phyloP scores from a whole-genome alignment of 352 stramenopile species.

The Pythium guiyangense region DNA sequence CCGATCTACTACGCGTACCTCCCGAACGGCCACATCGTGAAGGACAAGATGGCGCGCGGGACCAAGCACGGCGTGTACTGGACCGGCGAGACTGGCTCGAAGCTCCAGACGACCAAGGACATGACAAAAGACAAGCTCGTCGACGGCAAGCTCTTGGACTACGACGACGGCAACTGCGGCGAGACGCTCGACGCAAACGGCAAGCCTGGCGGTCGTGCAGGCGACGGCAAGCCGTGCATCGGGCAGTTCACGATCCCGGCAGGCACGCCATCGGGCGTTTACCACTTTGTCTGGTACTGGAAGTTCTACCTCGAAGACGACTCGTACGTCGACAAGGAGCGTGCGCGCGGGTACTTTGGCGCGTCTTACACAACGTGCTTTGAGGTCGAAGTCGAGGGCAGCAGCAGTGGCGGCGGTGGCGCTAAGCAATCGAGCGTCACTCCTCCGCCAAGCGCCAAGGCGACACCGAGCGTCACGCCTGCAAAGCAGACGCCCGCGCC shows the following conservation, averaged over 20 bases:
- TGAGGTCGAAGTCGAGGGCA: slow-evolving; percentile 45
- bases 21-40: slow-evolving; percentile 41
- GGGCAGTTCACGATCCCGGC: slow-evolving; percentile 42
- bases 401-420: slow-evolving; percentile 8
- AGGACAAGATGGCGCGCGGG: slow-evolving; percentile 61
- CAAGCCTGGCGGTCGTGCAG: slow-evolving; percentile 38
- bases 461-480: slow-evolving; percentile 4
- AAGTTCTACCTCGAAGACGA: slow-evolving; percentile 57
- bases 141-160: slow-evolving; percentile 37
- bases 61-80: slow-evolving; percentile 65
- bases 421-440: background rate
- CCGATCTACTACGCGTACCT: slow-evolving; percentile 35
- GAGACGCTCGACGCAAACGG: slow-evolving; percentile 42
- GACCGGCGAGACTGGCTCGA: slow-evolving; percentile 34
- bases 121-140: slow-evolving; percentile 47
- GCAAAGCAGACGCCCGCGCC: slow-evolving; percentile 6
- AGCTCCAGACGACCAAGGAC: slow-evolving; percentile 38
- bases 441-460: slow-evolving; percentile 4
- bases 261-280: slow-evolving; percentile 39
- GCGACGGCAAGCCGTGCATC: slow-evolving; percentile 59
- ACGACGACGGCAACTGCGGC: slow-evolving; percentile 58
- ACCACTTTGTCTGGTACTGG: slow-evolving; percentile 74
- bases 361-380: slow-evolving; percentile 69
- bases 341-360: slow-evolving; percentile 55
- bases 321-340: slow-evolving; percentile 43